Conservation (phyloP, 2,329 filamentous ascomycete genomes). For the Fusarium pininemorale region DNA sequence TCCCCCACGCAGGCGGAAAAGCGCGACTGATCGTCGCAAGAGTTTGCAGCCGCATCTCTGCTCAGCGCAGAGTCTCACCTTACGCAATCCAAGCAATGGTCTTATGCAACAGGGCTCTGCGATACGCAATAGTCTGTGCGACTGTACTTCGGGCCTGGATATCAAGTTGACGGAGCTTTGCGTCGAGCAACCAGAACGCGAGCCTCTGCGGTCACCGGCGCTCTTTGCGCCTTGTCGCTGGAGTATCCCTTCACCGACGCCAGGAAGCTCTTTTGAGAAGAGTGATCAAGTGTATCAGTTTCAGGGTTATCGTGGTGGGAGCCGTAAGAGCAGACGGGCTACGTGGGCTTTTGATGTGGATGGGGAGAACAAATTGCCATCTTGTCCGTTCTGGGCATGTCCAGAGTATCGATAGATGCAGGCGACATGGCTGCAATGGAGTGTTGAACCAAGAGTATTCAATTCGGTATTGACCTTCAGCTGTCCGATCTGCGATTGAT, state of each 20-base stretch:
- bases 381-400: not conserved
- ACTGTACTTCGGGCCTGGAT: not conserved
- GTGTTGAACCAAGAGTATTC: fast-evolving
- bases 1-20: not conserved
- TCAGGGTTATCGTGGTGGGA: fast-evolving
- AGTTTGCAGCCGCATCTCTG: not conserved
- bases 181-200: not conserved
- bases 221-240: not conserved
- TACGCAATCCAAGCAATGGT: not conserved
- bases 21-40: not conserved
- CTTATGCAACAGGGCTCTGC: fast-evolving
- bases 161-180: not conserved
- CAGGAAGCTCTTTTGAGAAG: not conserved
- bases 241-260: fast-evolving
- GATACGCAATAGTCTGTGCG: fast-evolving
- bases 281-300: not conserved
- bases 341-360: not conserved
- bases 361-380: no score
- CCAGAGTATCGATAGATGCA: no score
- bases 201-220: fast-evolving
- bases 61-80: fast-evolving
- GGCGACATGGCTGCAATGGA: fast-evolving
- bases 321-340: not conserved
- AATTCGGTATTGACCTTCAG: not conserved
- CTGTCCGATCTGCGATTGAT: not conserved